A percentile compares a stretch with the other conserved stretches of the same genome.
These are phyloP conservation scores for Salix suchowensis DNA, from an alignment of 345 rosid genomes.

Conservation along the genomic window DNA sequence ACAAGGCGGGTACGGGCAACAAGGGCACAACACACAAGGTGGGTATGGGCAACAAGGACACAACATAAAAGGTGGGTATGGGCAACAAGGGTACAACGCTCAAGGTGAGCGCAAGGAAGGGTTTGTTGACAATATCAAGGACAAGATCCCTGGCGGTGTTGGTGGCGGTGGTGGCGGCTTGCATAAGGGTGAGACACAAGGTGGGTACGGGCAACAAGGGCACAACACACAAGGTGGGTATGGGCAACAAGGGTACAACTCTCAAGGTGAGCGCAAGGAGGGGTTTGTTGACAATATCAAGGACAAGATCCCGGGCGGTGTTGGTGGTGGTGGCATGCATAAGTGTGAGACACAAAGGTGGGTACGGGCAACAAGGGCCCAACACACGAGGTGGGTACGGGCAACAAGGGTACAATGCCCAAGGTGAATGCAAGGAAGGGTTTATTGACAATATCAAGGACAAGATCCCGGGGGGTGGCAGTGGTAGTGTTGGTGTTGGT, in stretches of 20 bases:
- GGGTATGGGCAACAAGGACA: not conserved
- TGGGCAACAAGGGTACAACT: not conserved
- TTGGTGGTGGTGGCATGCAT: not conserved
- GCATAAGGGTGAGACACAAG: slow-evolving; percentile 12
- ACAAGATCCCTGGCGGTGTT: slow-evolving; percentile 41
- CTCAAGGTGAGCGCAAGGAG: slow-evolving; percentile 35
- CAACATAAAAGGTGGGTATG: slow-evolving; percentile 1
- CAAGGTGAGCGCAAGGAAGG: slow-evolving; percentile 40
- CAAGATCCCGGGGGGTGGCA: slow-evolving; percentile 34
- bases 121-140: slow-evolving; percentile 38
- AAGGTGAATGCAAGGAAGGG: slow-evolving; percentile 41
- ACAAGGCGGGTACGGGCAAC: too few relatives aligned
- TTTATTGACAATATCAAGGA: slow-evolving; percentile 39
- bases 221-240: too few relatives aligned
- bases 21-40: too few relatives aligned
- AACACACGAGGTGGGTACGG: not conserved
- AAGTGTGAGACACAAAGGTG: slow-evolving; percentile 10
- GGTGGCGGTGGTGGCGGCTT: not conserved
- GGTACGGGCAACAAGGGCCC: slow-evolving; percentile 20
- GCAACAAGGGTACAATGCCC: not conserved
- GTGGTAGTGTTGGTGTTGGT: not conserved
- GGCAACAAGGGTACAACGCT: slow-evolving; percentile 10
- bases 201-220: not conserved
- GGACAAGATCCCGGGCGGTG: slow-evolving; percentile 44
- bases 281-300: slow-evolving; percentile 43